phyloP scores from a whole-genome alignment of 2,329 filamentous ascomycete species.

The Cladosporium oxysporum region DNA sequence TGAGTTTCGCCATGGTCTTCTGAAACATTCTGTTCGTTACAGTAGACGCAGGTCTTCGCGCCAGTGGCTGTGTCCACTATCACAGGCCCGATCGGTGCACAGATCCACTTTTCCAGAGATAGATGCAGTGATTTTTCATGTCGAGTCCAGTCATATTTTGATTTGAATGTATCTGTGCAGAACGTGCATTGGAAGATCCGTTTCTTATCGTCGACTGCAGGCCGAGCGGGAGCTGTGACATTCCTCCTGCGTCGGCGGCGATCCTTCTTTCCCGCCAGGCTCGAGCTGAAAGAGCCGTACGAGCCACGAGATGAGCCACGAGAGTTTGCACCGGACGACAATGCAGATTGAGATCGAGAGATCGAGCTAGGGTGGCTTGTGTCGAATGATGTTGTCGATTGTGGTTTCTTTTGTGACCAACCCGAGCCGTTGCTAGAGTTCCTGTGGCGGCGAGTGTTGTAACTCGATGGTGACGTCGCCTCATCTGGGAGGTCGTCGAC shows the following conservation, averaged over 20 bases:
- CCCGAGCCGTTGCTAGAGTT: conserved; percentile 53
- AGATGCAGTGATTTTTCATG: conserved; percentile 67
- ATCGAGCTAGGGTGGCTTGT: conserved; percentile 41
- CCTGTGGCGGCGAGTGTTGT: conserved; percentile 44
- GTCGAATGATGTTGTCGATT: conserved; percentile 57
- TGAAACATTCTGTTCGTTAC: conserved; percentile 55
- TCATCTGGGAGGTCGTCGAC: conserved; percentile 43
- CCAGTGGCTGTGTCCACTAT: conserved; percentile 60
- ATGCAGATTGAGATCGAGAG: conserved; percentile 37
- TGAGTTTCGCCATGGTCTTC: conserved; percentile 60
- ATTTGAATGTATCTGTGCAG: conserved; percentile 57
- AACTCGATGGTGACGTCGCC: conserved; percentile 38
- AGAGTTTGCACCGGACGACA: conserved; percentile 54
- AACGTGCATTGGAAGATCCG: conserved; percentile 61
- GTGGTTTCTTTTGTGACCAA: conserved; percentile 54
- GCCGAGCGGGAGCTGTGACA: conserved; percentile 26
- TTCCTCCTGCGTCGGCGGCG: conserved; percentile 52
- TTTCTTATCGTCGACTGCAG: conserved; percentile 41
- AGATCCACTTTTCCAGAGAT: conserved; percentile 67
- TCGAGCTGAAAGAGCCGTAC: conserved; percentile 51
- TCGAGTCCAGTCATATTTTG: conserved; percentile 62
- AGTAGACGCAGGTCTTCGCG: conserved; percentile 60
- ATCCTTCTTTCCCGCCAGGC: conserved; percentile 58
- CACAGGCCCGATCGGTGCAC: conserved; percentile 59
- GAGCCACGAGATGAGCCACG: conserved; percentile 59